These are phyloP conservation scores for Corchorus olitorius DNA, from an alignment of 345 rosid genomes.

Conservation along the genomic window DNA sequence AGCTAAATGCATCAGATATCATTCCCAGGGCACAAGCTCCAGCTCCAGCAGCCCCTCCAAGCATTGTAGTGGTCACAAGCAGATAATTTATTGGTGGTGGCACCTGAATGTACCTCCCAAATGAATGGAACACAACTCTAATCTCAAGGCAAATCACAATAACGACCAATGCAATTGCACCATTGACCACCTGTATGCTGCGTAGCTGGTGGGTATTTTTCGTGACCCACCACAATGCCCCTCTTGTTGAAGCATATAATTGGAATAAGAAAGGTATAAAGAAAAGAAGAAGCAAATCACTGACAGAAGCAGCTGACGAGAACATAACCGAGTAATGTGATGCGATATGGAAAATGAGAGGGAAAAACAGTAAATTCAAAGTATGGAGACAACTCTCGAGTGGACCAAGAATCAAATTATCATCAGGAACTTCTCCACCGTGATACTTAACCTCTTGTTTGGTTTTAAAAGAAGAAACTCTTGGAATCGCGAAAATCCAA, in stretches of 20 bases:
- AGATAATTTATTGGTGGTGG: conserved; percentile 89
- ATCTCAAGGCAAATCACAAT: conserved; percentile 89
- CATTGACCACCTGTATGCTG: conserved; percentile 82
- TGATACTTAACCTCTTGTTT: conserved; percentile 82
- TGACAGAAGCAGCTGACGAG: conserved; percentile 67
- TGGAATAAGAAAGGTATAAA: conserved; percentile 88
- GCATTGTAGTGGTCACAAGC: conserved; percentile 84
- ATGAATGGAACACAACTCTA: conserved; percentile 92
- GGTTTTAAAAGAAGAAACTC: conserved; percentile 82
- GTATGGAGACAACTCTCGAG: conserved; percentile 87
- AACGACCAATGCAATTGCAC: conserved; percentile 83
- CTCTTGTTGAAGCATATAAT: conserved; percentile 90
- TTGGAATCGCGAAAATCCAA: conserved; percentile 84
- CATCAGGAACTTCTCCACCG: conserved; percentile 95
- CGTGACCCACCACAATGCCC: conserved; percentile 95
- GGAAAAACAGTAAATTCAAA: conserved; percentile 75
- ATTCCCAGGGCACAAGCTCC: conserved; percentile 86
- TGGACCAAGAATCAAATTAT: conserved; percentile 68
- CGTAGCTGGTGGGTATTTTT: conserved; percentile 70
- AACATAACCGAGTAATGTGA: conserved; percentile 82
- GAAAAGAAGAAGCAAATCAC: conserved; percentile 81
- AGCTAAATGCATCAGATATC: conserved; percentile 84
- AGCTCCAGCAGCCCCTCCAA: conserved; percentile 92
- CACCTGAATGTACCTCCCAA: conserved; percentile 93
- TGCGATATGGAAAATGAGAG: conserved; percentile 79